Base-by-base conservation (phyloP, 179 eudicot genomes). In the Monotropa hypopitys region DNA sequence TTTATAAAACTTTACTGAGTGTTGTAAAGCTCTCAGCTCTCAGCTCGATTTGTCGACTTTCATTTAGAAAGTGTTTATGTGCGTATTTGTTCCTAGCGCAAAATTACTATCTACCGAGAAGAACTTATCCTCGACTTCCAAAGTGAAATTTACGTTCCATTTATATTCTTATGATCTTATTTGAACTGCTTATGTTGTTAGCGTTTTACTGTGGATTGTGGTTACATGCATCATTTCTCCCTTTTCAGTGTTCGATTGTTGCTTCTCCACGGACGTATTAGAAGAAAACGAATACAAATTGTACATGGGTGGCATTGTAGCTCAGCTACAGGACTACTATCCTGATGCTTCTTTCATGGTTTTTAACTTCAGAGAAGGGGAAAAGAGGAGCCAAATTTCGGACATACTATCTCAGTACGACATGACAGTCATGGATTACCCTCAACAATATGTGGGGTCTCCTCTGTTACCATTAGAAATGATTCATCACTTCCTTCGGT, bases 341-440 rank as follows among this genome's bases (percentile, higher is more conserved):
- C 93, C 92, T 9, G 97, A 91, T 80, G 92, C 97, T 72, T 90
- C 99, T 70, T 95, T 91, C 81, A 95, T 93, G 97, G 97, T 92
- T 76, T 91, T 90, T 79, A 95, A 95, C 82, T 90, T 95, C 77
- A 88, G 90, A 87, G 97, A 95, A 81, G 97, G 97, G 63, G 92
- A 90, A 46, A 81, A 74, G 79, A 91, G 86, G 86, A 88, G 93
- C 80, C 93, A 88, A 47, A 84, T 91, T 74, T 88, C 92, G 7
- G 99, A 95, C 77, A 78, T 90, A 80, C 81, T 92, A 72, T 89
- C 99, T 65, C 88, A 91, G 75, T 95, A 89, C 80, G 97, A 90
- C 79, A 95, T 95, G 97, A 92, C 93, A 47, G 97, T 95, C 40
- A 95, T 89, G 97, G 99, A 95, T 66, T 95, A 93, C 75, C 99